Percentiles rank a stretch among this genome's conserved stretches.
phyloP scores from a whole-genome alignment of 2,329 filamentous ascomycete genomes.

The Cercospora berteroae region DNA sequence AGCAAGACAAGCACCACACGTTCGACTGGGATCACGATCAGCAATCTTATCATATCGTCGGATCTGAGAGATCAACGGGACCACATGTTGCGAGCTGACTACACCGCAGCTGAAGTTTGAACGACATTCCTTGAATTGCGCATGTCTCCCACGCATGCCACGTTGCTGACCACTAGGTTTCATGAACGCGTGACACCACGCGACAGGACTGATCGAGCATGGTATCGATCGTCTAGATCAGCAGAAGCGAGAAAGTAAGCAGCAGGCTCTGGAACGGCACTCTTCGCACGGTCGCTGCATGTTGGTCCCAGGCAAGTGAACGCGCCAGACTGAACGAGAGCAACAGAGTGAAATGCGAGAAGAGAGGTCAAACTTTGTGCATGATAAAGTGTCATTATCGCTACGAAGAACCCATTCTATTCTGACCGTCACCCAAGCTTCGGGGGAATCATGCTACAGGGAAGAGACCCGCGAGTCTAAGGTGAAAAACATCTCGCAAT shows the following conservation, averaged over 20 bases:
- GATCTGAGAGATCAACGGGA: slow-evolving; percentile 1
- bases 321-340: background rate
- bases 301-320: background rate
- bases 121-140: background rate
- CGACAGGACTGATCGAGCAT: background rate
- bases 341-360: background rate
- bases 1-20: background rate
- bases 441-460: background rate
- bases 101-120: background rate
- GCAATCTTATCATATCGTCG: slow-evolving; percentile 4
- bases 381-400: background rate
- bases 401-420: background rate
- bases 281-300: background rate
- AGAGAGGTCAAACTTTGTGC: background rate
- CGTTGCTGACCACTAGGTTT: background rate
- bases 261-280: background rate
- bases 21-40: background rate
- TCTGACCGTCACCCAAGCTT: background rate
- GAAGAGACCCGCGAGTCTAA: background rate
- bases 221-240: background rate
- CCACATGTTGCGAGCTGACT: background rate
- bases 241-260: background rate
- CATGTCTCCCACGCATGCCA: background rate
- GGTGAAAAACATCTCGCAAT: background rate
- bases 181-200: background rate